phyloP scores from a whole-genome alignment of 257 asterid species.

The Nicotiana tabacum region DNA sequence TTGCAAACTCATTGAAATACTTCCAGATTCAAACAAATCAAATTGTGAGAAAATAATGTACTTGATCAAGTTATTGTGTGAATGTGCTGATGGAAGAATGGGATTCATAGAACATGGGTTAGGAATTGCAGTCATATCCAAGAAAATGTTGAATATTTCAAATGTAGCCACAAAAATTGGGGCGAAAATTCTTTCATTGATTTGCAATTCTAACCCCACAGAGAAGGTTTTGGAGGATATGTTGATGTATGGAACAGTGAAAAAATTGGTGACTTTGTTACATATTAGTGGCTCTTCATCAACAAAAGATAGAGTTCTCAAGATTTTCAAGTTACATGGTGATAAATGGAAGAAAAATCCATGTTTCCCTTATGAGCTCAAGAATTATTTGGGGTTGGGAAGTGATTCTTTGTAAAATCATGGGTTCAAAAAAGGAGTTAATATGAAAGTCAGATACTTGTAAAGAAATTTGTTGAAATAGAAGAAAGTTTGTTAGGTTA shows the following conservation, averaged over 20 bases:
- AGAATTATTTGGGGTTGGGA: conserved; percentile 50
- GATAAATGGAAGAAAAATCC: conserved; percentile 63
- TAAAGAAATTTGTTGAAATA: not conserved
- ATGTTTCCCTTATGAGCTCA: conserved; percentile 63
- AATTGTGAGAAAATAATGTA: conserved; percentile 58
- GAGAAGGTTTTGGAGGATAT: conserved; percentile 79
- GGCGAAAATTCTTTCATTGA: conserved; percentile 63
- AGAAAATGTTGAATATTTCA: conserved; percentile 55
- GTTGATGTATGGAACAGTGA: conserved; percentile 59
- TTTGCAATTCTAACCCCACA: conserved; percentile 52
- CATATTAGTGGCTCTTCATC: conserved; percentile 40
- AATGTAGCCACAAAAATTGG: conserved; percentile 44
- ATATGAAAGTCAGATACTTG: conserved; percentile 1
- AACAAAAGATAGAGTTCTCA: conserved; percentile 52
- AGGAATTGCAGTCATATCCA: conserved; percentile 68
- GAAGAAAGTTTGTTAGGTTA: not conserved
- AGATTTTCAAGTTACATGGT: conserved; percentile 62
- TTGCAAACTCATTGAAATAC: conserved; percentile 58
- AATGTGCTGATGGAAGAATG: conserved; percentile 76
- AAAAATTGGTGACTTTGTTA: conserved; percentile 59
- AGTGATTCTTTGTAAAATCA: conserved; percentile 14
- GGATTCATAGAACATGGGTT: conserved; percentile 65
- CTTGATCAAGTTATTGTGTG: conserved; percentile 57
- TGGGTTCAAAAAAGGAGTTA: not conserved
- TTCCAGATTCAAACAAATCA: conserved; percentile 59